Evolutionary conservation across 208 protist species (phyloP).

Genomic region (Trypanosoma boissoni): DNA sequence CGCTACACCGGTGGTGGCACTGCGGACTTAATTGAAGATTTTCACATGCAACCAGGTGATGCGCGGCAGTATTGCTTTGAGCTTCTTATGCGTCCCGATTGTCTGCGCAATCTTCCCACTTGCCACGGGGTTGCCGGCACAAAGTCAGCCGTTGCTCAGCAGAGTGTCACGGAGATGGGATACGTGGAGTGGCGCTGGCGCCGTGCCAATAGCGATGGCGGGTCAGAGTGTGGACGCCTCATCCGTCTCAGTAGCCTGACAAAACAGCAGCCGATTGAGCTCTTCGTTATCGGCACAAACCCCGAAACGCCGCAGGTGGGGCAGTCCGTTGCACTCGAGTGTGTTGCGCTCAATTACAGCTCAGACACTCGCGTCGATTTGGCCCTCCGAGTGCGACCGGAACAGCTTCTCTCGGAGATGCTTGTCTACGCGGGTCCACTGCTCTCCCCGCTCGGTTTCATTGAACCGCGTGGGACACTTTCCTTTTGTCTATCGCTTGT

Average conservation of each 20-base stretch:
- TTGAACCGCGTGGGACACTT: constrained; percentile 27
- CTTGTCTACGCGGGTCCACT: constrained; percentile 61
- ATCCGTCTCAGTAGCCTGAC: constrained; percentile 31
- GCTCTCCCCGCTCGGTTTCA: constrained; percentile 32
- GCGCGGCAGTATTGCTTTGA: constrained; percentile 32
- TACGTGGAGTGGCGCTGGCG: constrained; percentile 52
- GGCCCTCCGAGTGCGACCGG: constrained; percentile 60
- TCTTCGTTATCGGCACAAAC: constrained; percentile 21
- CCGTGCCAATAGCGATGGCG: constrained; percentile 50
- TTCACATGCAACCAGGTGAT: constrained; percentile 39
- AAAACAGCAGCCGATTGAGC: constrained; percentile 29
- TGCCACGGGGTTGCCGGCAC: constrained; percentile 1
- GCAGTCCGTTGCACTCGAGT: constrained; percentile 31
- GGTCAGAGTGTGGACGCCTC: constrained; percentile 29
- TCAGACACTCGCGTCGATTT: constrained; percentile 32
- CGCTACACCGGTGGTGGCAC: constrained; percentile 18
- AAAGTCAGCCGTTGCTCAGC: not conserved
- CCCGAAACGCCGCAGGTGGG: constrained; percentile 21
- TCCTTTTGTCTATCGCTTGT: constrained; percentile 47
- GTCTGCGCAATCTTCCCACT: constrained; percentile 31
- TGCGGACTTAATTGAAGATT: constrained; percentile 21
- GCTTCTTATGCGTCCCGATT: constrained; percentile 28
- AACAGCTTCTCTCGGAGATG: constrained; percentile 50
- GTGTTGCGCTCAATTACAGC: constrained; percentile 33
- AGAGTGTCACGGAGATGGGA: constrained; percentile 39